Percentiles rank a stretch among this genome's conserved stretches.
phyloP scores from a whole-genome alignment of 208 protist species.

The Crithidia brevicula region DNA sequence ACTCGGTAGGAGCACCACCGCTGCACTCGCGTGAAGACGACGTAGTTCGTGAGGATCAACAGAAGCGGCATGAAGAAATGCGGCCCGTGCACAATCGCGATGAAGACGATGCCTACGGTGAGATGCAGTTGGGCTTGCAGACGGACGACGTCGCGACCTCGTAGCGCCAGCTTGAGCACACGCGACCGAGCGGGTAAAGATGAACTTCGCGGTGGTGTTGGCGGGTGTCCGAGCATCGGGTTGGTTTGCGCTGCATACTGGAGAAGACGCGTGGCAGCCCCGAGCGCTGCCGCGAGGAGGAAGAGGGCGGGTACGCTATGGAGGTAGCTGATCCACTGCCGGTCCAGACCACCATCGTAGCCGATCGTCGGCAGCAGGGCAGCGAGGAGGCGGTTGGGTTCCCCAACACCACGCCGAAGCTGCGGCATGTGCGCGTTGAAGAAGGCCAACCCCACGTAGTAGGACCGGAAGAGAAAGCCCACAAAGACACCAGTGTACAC shows the following conservation, averaged over 20 bases:
- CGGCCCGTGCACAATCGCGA: conserved; percentile 38
- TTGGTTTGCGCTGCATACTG: background rate
- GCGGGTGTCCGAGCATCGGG: background rate
- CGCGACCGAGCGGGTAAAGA: too few species aligned
- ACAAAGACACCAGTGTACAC: conserved; percentile 11
- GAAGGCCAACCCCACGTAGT: conserved; percentile 3
- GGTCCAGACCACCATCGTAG: conserved; percentile 25
- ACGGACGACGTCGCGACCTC: background rate
- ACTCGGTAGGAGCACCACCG: conserved; percentile 46
- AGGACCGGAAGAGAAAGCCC: conserved; percentile 22
- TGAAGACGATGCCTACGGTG: conserved; percentile 28
- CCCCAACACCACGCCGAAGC: conserved; percentile 7
- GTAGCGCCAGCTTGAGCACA: background rate
- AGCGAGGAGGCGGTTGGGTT: conserved; percentile 5
- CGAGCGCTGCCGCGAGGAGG: conserved; percentile 15
- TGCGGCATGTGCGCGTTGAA: conserved; percentile 5
- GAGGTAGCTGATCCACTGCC: conserved; percentile 31
- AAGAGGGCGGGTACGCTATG: conserved; percentile 24
- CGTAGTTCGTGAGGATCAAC: conserved; percentile 43
- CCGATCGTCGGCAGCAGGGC: conserved; percentile 14
- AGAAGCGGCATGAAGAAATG: conserved; percentile 37
- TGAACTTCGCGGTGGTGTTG: background rate
- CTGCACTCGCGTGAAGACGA: conserved; percentile 44
- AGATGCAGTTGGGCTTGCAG: too few species aligned
- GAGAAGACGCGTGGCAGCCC: conserved; percentile 6